These are phyloP conservation scores for Tolypocladium cylindrosporum DNA, from an alignment of 2,329 filamentous ascomycete genomes.

Conservation along the genomic window DNA sequence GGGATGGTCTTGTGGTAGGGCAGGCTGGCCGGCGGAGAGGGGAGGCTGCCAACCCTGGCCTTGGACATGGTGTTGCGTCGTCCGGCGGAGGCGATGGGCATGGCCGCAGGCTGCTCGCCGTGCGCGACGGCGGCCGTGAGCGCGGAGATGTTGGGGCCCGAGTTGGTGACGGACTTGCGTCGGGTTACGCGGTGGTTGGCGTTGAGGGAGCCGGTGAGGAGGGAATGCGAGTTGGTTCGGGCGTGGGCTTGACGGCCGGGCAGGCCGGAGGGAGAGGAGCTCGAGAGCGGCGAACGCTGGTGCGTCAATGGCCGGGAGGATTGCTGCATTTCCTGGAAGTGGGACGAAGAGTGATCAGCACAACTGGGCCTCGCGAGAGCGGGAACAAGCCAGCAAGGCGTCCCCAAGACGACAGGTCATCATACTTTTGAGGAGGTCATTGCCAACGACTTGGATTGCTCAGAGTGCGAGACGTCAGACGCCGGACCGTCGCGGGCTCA, in stretches of 20 bases:
- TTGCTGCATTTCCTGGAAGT: conserved; percentile 50
- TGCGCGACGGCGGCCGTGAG: conserved; percentile 65
- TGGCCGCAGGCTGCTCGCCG: conserved; percentile 45
- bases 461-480: conserved; percentile 21
- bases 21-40: conserved; percentile 57
- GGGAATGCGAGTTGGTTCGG: conserved; percentile 72
- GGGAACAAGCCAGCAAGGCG: conserved; percentile 16
- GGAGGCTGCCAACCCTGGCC: conserved; percentile 46
- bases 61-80: conserved; percentile 65
- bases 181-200: conserved; percentile 78
- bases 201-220: conserved; percentile 69
- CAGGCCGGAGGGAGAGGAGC: conserved; percentile 47
- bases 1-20: conserved; percentile 45
- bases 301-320: conserved; percentile 58
- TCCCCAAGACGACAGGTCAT: conserved; percentile 12
- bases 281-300: conserved; percentile 49
- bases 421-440: conserved; percentile 56
- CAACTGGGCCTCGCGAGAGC: conserved; percentile 21
- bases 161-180: conserved; percentile 83
- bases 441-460: conserved; percentile 29
- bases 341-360: conserved; percentile 19
- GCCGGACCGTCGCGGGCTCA: conserved; percentile 20
- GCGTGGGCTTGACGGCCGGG: conserved; percentile 52
- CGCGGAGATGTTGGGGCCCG: conserved; percentile 62
- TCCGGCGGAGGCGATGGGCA: conserved; percentile 45